Conservation (phyloP, 331 rosid genomes). For the Telfairia occidentalis region DNA sequence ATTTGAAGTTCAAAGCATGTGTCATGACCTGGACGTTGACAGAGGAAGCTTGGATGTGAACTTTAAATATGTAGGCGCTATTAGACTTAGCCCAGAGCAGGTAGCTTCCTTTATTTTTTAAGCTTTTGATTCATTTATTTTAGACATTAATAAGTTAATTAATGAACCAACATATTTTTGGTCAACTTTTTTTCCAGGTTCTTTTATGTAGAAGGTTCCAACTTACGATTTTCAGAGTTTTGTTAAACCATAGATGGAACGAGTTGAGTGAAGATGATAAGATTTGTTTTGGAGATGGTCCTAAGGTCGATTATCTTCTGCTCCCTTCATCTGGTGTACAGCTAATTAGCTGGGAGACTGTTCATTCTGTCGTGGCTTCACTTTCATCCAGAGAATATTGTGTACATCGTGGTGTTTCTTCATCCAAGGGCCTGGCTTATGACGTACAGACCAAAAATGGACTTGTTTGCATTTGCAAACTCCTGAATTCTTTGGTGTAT, state of each 20-base stretch:
- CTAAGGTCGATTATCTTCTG: constrained; percentile 57
- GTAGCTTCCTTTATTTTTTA: constrained; percentile 23
- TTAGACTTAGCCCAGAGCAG: constrained; percentile 35
- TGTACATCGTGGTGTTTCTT: constrained; percentile 14
- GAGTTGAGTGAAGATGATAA: constrained; percentile 21
- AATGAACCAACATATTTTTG: constrained; percentile 6
- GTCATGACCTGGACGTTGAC: constrained; percentile 35
- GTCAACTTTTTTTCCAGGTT: constrained; percentile 36
- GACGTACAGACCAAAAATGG: constrained; percentile 30
- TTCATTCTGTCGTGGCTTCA: constrained; percentile 31
- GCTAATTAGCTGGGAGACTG: constrained; percentile 46
- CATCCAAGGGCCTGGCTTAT: neutral
- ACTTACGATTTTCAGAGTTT: constrained; percentile 33
- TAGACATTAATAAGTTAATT: constrained; percentile 2
- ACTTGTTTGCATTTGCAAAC: constrained; percentile 40
- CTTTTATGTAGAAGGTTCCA: constrained; percentile 54
- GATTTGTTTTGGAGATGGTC: constrained; percentile 22
- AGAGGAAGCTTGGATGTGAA: constrained; percentile 40
- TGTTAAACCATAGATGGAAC: constrained; percentile 22
- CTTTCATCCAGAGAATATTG: constrained; percentile 12
- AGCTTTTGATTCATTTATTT: constrained; percentile 1
- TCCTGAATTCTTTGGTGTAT: constrained; percentile 44
- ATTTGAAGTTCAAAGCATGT: constrained; percentile 30
- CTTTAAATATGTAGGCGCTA: constrained; percentile 37
- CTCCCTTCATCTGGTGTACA: constrained; percentile 32